phyloP scores from a whole-genome alignment of 805 yeast species.

The Lipomyces anomalus region DNA sequence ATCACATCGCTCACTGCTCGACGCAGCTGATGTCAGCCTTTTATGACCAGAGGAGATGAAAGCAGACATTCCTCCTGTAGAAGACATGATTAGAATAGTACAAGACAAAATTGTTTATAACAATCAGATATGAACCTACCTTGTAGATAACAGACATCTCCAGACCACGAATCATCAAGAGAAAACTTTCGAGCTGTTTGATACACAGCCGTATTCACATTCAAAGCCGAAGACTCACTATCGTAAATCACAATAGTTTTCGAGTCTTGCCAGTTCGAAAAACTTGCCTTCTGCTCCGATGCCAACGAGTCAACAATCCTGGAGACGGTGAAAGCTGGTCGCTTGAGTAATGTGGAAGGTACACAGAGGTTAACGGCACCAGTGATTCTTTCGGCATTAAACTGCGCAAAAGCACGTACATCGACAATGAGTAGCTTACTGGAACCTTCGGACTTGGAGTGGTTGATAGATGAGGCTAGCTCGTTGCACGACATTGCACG shows the following conservation, averaged over 20 bases:
- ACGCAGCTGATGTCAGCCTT: too few relatives aligned
- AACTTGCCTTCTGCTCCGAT: constrained; percentile 28
- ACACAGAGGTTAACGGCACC: constrained; percentile 71
- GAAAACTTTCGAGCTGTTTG: constrained; percentile 23
- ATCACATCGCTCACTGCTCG: too few relatives aligned
- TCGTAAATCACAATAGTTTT: constrained; percentile 49
- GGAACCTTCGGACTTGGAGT: neutral
- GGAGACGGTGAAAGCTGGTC: constrained; percentile 61
- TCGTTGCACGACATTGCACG: neutral
- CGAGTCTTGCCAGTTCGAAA: constrained; percentile 26
- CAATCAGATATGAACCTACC: too few relatives aligned
- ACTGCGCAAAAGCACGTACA: constrained; percentile 76
- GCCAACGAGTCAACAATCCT: constrained; percentile 36
- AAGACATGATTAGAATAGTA: too few relatives aligned
- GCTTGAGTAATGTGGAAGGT: constrained; percentile 80
- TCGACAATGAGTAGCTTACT: constrained; percentile 54
- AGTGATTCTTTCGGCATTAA: constrained; percentile 49
- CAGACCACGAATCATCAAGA: constrained; percentile 11
- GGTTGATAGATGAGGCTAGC: neutral
- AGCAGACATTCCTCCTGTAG: too few relatives aligned
- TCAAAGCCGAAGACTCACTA: constrained; percentile 26
- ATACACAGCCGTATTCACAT: constrained; percentile 8
- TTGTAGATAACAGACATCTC: constrained; percentile 25
- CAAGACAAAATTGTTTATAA: too few relatives aligned
- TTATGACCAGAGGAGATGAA: too few relatives aligned